Evolutionary conservation across 176 grass and related monocot species (phyloP).

Genomic region (Triticum urartu): DNA sequence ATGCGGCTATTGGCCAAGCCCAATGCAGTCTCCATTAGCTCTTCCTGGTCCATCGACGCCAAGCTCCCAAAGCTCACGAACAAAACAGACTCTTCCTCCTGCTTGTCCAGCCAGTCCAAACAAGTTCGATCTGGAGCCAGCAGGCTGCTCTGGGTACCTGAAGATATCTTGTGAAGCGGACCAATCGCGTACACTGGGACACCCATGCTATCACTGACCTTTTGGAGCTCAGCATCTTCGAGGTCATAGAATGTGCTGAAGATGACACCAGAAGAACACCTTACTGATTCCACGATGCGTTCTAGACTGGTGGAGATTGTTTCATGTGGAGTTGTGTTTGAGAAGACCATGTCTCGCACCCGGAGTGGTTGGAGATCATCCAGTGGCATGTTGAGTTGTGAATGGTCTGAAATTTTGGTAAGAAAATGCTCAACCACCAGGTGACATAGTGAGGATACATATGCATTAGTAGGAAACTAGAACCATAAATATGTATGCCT

Average conservation of each 20-base stretch:
- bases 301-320: too few species aligned
- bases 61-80: constrained; percentile 44
- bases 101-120: constrained; percentile 28
- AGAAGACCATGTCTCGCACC: too few species aligned
- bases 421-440: too few species aligned
- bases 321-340: too few species aligned
- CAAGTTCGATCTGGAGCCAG: not conserved
- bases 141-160: not conserved
- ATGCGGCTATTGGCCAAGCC: constrained; percentile 12
- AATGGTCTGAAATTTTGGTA: too few species aligned
- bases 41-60: not conserved
- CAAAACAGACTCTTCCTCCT: not conserved
- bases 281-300: too few species aligned
- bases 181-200: constrained; percentile 17
- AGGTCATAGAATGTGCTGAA: constrained; percentile 27
- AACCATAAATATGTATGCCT: too few species aligned
- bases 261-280: constrained; percentile 13
- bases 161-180: constrained; percentile 34
- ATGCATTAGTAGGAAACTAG: too few species aligned
- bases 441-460: too few species aligned
- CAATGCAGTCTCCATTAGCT: constrained; percentile 31
- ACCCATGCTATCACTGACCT: not conserved
- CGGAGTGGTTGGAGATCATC: too few species aligned
- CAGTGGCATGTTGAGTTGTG: too few species aligned
- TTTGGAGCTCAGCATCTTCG: not conserved